Evolutionary conservation across 2,329 filamentous ascomycete species (phyloP).

Genomic region (Ascochyta pisi): DNA sequence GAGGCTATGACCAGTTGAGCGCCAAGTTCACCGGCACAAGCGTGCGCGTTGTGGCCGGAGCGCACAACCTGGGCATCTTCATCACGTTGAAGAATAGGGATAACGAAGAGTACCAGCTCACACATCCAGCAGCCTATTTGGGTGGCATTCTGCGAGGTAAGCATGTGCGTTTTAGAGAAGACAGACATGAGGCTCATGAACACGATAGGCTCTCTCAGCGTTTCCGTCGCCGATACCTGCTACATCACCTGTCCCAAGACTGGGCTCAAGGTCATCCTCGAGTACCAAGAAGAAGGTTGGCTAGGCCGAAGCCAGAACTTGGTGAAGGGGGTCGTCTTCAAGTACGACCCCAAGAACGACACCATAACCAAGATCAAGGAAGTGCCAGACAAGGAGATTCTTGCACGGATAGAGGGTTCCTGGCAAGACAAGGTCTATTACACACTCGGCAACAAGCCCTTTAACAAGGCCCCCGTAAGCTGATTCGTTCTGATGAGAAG

Average conservation of each 20-base stretch:
- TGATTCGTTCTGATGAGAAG: constrained; percentile 1
- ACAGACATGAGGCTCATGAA: constrained; percentile 14
- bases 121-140: constrained; percentile 90
- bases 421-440: constrained; percentile 80
- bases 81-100: constrained; percentile 80
- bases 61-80: constrained; percentile 96
- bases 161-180: not conserved
- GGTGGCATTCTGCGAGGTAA: constrained; percentile 80
- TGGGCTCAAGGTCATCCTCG: constrained; percentile 86
- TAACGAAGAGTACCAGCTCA: constrained; percentile 92
- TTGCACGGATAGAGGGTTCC: constrained; percentile 81
- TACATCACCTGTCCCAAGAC: constrained; percentile 91
- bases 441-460: constrained; percentile 57
- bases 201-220: constrained; percentile 71
- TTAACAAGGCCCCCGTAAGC: constrained; percentile 63
- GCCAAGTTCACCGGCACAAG: constrained; percentile 98
- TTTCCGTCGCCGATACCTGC: constrained; percentile 88
- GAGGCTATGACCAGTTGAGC: constrained; percentile 93
- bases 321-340: constrained; percentile 89
- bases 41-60: constrained; percentile 86
- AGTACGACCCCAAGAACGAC: constrained; percentile 87
- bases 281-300: constrained; percentile 96
- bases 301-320: constrained; percentile 89
- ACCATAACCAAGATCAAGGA: constrained; percentile 80
- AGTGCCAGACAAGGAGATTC: constrained; percentile 81